Evolutionary conservation across 306 rosid genomes (phyloP).

Genomic region (Sicyos baderoa): DNA sequence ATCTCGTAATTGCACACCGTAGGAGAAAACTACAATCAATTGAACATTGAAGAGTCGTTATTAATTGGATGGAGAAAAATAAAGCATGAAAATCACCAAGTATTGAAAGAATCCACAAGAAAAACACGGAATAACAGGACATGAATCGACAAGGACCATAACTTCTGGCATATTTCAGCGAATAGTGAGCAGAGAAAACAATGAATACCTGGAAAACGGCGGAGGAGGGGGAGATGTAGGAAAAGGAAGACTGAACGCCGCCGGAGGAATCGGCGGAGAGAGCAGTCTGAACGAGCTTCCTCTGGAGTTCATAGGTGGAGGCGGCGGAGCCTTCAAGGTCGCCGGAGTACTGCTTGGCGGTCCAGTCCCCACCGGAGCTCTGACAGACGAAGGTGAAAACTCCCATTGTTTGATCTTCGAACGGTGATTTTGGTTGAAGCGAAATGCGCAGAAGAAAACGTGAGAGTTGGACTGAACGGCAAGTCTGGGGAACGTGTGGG

Average conservation of each 20-base stretch:
- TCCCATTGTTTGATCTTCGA: conserved; percentile 44
- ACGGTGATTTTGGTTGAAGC: conserved; percentile 7
- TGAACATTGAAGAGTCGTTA: neutral
- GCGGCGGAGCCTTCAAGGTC: conserved; percentile 66
- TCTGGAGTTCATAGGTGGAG: conserved; percentile 56
- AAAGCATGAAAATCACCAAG: neutral
- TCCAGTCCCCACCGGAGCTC: conserved; percentile 58
- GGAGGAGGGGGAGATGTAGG: conserved; percentile 50
- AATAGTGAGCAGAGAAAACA: neutral
- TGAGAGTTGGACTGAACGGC: conserved; percentile 3
- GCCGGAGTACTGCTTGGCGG: conserved; percentile 59
- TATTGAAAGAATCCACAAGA: neutral
- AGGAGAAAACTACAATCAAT: neutral
- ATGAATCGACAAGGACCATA: neutral
- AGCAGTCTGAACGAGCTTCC: conserved; percentile 57
- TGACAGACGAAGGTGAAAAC: conserved; percentile 64
- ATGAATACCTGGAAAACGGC: conserved; percentile 63
- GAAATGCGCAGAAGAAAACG: neutral
- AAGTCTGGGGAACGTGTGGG: neutral
- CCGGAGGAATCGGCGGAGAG: conserved; percentile 67
- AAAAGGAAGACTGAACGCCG: conserved; percentile 66
- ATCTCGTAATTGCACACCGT: neutral
- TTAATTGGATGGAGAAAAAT: neutral
- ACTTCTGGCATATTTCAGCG: neutral
- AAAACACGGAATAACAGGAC: neutral